Conservation (phyloP, 1,284 basidiomycete species). For the Ustilago trichophora region DNA sequence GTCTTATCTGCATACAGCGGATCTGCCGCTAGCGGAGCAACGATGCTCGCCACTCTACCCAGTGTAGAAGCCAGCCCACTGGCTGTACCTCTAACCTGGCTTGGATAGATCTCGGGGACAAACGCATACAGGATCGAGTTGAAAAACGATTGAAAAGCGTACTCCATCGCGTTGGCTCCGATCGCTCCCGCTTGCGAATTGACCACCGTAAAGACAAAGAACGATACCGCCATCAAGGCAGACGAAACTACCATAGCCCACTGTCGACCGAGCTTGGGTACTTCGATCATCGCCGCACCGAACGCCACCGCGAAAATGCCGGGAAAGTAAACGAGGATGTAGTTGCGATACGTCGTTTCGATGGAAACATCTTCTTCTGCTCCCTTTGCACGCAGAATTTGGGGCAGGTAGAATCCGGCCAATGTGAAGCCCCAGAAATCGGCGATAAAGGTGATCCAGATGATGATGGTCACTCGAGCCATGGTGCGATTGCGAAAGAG, state of each 20-base stretch:
- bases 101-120: slow-evolving; percentile 68
- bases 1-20: slow-evolving; percentile 74
- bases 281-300: slow-evolving; percentile 66
- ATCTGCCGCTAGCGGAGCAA: slow-evolving; percentile 67
- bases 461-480: slow-evolving; percentile 64
- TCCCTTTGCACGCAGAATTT: slow-evolving; percentile 66
- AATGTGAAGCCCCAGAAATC: slow-evolving; percentile 67
- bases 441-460: slow-evolving; percentile 58
- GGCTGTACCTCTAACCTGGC: slow-evolving; percentile 67
- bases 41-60: slow-evolving; percentile 66
- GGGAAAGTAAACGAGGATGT: slow-evolving; percentile 47
- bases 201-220: slow-evolving; percentile 68
- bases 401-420: slow-evolving; percentile 67
- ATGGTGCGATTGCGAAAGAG: slow-evolving; percentile 66
- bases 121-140: slow-evolving; percentile 68
- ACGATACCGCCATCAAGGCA: slow-evolving; percentile 66
- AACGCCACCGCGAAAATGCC: slow-evolving; percentile 56
- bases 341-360: slow-evolving; percentile 67
- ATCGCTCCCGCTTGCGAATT: slow-evolving; percentile 38
- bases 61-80: slow-evolving; percentile 66
- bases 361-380: slow-evolving; percentile 63
- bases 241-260: slow-evolving; percentile 68
- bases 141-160: slow-evolving; percentile 67
- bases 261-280: slow-evolving; percentile 67
- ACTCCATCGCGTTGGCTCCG: slow-evolving; percentile 67